Conservation (phyloP, 805 yeast genomes). For the Kazachstania taianensis region DNA sequence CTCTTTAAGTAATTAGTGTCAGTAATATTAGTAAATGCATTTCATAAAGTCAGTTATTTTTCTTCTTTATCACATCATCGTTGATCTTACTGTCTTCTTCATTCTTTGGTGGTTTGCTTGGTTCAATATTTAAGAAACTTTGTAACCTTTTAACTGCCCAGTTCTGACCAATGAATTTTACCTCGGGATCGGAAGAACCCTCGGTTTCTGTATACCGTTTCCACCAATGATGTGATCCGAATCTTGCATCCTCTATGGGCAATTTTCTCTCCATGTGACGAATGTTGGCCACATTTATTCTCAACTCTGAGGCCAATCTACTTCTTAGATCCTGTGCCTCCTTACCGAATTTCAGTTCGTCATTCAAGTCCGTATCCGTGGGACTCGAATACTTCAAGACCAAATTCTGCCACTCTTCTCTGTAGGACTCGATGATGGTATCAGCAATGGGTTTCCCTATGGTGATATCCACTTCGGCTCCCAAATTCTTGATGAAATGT, state of each 20-base stretch:
- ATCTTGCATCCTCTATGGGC: conserved; percentile 56
- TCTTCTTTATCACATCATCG: conserved; percentile 1
- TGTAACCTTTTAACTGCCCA: conserved; percentile 76
- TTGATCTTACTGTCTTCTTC: no score
- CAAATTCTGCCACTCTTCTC: conserved; percentile 60
- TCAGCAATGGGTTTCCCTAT: conserved; percentile 69
- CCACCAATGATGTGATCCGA: conserved; percentile 70
- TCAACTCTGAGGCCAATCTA: conserved; percentile 54
- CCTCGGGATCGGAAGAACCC: conserved; percentile 58
- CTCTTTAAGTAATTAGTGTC: neutral
- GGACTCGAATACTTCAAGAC: conserved; percentile 46
- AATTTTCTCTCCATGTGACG: conserved; percentile 34
- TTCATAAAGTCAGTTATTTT: conserved; percentile 1
- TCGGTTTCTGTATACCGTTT: conserved; percentile 49
- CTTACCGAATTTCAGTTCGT: conserved; percentile 50
- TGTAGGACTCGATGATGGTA: conserved; percentile 43
- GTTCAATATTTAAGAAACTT: conserved; percentile 28
- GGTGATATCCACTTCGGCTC: conserved; percentile 55
- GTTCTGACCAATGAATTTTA: conserved; percentile 64
- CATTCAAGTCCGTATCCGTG: conserved; percentile 43
- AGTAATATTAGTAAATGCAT: neutral
- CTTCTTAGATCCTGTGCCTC: conserved; percentile 62
- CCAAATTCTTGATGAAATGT: conserved; percentile 51
- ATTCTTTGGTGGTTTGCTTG: conserved; percentile 1
- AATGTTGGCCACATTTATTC: conserved; percentile 48